Conservation (phyloP, 208 protist genomes). For the Vickermania spadyakhi region DNA sequence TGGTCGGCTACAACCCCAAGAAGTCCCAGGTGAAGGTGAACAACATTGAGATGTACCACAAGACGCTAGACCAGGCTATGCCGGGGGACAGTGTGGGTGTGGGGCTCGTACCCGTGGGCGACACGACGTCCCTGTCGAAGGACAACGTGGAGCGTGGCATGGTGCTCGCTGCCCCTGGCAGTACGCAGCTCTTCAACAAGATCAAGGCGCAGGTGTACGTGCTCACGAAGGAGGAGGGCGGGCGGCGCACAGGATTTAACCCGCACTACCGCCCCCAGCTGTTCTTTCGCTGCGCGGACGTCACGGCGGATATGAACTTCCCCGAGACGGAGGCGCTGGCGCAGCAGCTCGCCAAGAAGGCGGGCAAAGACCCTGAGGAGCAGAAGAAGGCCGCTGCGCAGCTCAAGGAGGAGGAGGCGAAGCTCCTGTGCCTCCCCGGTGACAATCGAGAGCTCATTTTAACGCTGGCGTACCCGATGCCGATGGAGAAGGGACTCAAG, state of each 20-base stretch:
- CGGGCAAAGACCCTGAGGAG: conserved; percentile 65
- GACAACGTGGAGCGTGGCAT: conserved; percentile 94
- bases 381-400: conserved; percentile 78
- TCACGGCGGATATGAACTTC: conserved; percentile 94
- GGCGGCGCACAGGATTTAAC: conserved; percentile 97
- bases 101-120: conserved; percentile 84
- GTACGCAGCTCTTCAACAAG: conserved; percentile 90
- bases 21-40: conserved; percentile 85
- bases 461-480: conserved; percentile 90
- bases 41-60: conserved; percentile 97
- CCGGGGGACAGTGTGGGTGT: conserved; percentile 98
- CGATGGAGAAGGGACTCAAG: conserved; percentile 92
- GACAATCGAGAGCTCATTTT: conserved; percentile 94
- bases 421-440: conserved; percentile 97
- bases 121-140: conserved; percentile 89
- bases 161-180: conserved; percentile 92
- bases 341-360: conserved; percentile 72
- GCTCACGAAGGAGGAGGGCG: conserved; percentile 98
- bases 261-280: conserved; percentile 96
- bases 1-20: conserved; percentile 91
- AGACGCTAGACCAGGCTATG: conserved; percentile 91
- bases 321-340: conserved; percentile 72
- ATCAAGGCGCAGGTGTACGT: conserved; percentile 97
- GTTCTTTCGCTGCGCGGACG: conserved; percentile 97
- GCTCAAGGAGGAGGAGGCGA: conserved; percentile 76